A percentile compares a stretch with the other conserved stretches of the same genome.
Conservation (phyloP, 1,139 yeast species). For the Suhomyces taliae region DNA sequence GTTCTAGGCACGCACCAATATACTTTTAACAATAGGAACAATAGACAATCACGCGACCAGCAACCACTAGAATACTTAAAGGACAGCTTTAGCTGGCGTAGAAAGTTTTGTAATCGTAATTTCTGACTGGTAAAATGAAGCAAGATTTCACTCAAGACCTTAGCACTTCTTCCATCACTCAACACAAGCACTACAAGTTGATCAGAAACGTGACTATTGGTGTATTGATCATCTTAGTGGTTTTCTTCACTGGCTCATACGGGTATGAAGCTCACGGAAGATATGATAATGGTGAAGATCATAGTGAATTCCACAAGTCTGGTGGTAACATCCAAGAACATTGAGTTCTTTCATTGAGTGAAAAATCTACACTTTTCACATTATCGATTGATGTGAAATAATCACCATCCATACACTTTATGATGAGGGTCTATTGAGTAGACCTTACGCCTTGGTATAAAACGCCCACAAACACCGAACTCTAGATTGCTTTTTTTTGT, state of each 20-base stretch:
- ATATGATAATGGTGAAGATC: conserved; percentile 4
- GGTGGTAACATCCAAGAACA: conserved; percentile 2
- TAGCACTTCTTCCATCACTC: conserved; percentile 3
- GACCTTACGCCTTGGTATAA: too few species aligned
- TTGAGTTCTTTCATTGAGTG: too few species aligned
- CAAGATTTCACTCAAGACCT: conserved; percentile 1
- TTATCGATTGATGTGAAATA: too few species aligned
- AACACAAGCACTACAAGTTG: conserved; percentile 10
- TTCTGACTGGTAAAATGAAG: conserved; percentile 3
- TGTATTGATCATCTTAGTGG: conserved; percentile 6
- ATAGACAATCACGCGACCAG: background rate
- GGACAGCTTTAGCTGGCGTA: background rate
- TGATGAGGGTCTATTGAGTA: too few species aligned
- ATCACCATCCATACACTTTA: too few species aligned
- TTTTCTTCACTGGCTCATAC: conserved; percentile 13
- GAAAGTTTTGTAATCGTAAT: too few species aligned
- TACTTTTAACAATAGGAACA: conserved; percentile 3
- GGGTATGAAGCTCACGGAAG: conserved; percentile 12
- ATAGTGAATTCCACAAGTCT: conserved; percentile 7
- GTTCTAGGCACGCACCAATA: background rate
- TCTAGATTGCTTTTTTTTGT: too few species aligned
- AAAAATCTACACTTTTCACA: too few species aligned
- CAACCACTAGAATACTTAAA: background rate
- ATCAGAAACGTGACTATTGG: conserved; percentile 10
- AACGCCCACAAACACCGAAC: too few species aligned